Percentiles rank a stretch among this genome's conserved stretches.
Evolutionary conservation across 345 rosid species (phyloP).

Genomic region (Acer yangbiense): DNA sequence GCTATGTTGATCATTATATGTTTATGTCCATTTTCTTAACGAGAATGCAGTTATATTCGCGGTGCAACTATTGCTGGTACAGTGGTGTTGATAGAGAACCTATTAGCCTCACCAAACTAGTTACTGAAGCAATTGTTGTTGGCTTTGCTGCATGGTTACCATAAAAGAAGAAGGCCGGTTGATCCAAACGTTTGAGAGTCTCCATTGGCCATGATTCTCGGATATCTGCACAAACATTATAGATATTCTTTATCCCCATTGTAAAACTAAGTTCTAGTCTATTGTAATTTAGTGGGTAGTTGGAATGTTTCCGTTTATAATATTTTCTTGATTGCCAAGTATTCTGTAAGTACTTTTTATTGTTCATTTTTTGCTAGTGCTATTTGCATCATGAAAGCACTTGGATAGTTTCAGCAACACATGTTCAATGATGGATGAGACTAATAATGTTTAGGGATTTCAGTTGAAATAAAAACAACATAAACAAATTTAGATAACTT

Average conservation of each 20-base stretch:
- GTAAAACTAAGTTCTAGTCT: slow-evolving; percentile 1
- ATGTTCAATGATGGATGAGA: neutral
- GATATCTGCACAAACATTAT: slow-evolving; percentile 73
- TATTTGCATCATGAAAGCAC: neutral
- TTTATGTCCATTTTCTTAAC: too few species aligned
- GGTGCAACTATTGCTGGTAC: slow-evolving; percentile 90
- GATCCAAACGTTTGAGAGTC: slow-evolving; percentile 46
- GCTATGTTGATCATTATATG: too few species aligned
- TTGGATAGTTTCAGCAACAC: neutral
- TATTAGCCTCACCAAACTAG: slow-evolving; percentile 74
- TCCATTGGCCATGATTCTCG: slow-evolving; percentile 98
- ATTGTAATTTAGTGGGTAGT: neutral
- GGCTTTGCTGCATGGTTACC: slow-evolving; percentile 89
- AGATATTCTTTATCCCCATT: slow-evolving; percentile 37
- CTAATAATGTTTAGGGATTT: neutral
- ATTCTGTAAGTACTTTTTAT: neutral
- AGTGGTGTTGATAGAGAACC: slow-evolving; percentile 92
- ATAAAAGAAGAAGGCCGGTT: slow-evolving; percentile 62
- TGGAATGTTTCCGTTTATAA: slow-evolving; percentile 3
- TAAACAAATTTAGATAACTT: too few species aligned
- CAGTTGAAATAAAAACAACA: too few species aligned
- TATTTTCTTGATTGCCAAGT: neutral
- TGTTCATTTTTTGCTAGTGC: too few species aligned
- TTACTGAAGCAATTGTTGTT: slow-evolving; percentile 88
- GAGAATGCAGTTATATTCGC: slow-evolving; percentile 83